Evolutionary conservation across 2,329 filamentous ascomycete genomes (phyloP), one percentile per base, ranked within the genome.

Genomic region (Arthrobotrys entomopaga): DNA sequence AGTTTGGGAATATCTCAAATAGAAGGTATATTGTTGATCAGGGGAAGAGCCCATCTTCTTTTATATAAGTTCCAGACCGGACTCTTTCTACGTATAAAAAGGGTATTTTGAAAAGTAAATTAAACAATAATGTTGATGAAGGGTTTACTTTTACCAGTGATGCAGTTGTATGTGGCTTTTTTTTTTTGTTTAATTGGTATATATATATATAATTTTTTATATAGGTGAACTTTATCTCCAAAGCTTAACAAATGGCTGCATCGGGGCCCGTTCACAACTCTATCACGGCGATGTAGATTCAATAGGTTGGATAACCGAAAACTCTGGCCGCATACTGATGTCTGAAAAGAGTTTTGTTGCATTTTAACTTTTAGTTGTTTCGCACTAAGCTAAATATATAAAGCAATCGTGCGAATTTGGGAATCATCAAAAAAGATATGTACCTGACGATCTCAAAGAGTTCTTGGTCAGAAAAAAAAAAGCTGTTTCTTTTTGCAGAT

Each of bases 301-400:
- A n/a, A 56, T 59, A 59, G 13, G 29, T 54, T 34, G 22, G 42
- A 60, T 60, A 61, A 57, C 34, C 63, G 61, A 67, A 34, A 67
- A 67, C 50, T 67, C 58, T 59, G 52, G 53, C 63, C 50, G 70
- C 70, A 74, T 67, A 50, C 67, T 59, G 63, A 64, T 66, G 24
- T 34, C 29, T 34, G 6, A 34, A 42, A 67, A 60, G 49, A n/a
- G 48, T 60, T 58, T 54, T 50, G 50, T 50, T 60, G 69, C 20
- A 74, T 63, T 67, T 74, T 48, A 34, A 34, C 16, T 46, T 59
- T 59, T 59, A 58, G 63, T 10, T 42, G 60, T 67, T 74, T 40
- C 26, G 34, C 19, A 57, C 60, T 29, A 29, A 22, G 38, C 38
- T 43, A 40, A n/a, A n/a, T n/a, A n/a, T n/a, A n/a, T n/a, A n/a